These are phyloP conservation scores for Vachellia collinsii DNA, from an alignment of 306 rosid genomes.

Conservation along the genomic window DNA sequence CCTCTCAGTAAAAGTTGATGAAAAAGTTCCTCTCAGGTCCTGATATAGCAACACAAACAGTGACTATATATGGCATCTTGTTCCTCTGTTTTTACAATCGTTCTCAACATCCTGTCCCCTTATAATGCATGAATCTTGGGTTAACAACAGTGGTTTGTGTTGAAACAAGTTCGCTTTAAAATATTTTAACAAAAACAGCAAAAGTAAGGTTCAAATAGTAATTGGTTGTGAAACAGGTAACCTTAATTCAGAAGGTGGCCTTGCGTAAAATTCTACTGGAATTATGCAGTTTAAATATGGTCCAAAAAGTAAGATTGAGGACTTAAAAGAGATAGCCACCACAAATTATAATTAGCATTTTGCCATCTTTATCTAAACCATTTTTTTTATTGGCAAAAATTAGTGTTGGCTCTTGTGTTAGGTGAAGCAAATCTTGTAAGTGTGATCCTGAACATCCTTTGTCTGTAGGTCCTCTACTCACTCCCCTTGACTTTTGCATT, in stretches of 20 bases:
- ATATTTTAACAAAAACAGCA: too few relatives aligned
- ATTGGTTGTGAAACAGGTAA: not conserved
- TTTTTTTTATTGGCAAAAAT: too few relatives aligned
- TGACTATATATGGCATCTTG: not conserved
- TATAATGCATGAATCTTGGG: not conserved
- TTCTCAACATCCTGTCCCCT: not conserved
- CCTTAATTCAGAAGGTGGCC: not conserved
- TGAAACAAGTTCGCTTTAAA: not conserved
- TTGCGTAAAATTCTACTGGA: not conserved
- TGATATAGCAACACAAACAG: too few relatives aligned
- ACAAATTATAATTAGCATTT: not conserved
- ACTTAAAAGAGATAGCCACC: not conserved
- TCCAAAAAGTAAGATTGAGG: not conserved
- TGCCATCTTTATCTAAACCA: not conserved
- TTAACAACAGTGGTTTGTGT: not conserved
- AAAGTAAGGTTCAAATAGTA: too few relatives aligned
- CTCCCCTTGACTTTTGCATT: not conserved
- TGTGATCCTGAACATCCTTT: not conserved
- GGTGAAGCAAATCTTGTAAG: slow-evolving; percentile 3
- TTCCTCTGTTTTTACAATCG: not conserved
- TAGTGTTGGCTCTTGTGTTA: not conserved
- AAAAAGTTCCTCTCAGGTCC: too few relatives aligned
- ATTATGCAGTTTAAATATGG: not conserved
- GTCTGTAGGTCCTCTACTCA: not conserved
- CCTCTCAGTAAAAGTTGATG: not conserved